Conservation (phyloP, 768 basidiomycete genomes). For the Rhodosporidiobolus odoratus region DNA sequence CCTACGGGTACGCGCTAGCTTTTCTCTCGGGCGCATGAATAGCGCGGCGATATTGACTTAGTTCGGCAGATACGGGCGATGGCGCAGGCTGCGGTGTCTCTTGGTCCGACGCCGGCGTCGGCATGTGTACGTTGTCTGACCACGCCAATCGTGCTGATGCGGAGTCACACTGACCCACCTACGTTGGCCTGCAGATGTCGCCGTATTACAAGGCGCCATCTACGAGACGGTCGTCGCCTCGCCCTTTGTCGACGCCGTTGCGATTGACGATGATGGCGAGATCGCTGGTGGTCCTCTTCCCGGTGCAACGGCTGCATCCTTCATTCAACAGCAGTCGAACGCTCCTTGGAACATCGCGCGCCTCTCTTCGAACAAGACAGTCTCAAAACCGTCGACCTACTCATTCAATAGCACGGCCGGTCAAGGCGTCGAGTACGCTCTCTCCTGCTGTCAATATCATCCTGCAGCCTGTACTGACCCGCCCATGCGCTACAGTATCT, state of each 20-base stretch:
- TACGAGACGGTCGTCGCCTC: no score
- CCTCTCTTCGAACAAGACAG: conserved; percentile 4
- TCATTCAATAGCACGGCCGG: conserved; percentile 20
- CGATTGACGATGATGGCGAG: conserved; percentile 16
- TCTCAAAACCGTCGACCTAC: conserved; percentile 24
- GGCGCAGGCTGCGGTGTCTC: conserved; percentile 4
- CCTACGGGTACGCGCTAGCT: conserved; percentile 4
- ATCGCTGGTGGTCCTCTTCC: conserved; percentile 17
- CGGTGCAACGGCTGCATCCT: not conserved
- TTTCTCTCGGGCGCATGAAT: not conserved
- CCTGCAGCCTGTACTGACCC: not conserved
- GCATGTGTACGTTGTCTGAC: conserved; percentile 7
- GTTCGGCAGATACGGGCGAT: conserved; percentile 5
- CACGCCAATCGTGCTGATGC: not conserved
- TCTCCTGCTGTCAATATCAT: not conserved
- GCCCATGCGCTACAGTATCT: conserved; percentile 5
- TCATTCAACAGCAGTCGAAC: conserved; percentile 18
- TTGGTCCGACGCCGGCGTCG: conserved; percentile 4
- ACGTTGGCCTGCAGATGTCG: conserved; percentile 1
- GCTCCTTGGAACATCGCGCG: conserved; percentile 20
- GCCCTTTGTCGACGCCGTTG: conserved; percentile 5
- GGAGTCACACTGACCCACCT: not conserved
- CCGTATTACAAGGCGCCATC: conserved; percentile 11
- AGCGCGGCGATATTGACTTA: not conserved
- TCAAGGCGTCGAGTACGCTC: conserved; percentile 17